Conservation (phyloP, 2,329 filamentous ascomycete species). For the Geoglossum cookeanum region DNA sequence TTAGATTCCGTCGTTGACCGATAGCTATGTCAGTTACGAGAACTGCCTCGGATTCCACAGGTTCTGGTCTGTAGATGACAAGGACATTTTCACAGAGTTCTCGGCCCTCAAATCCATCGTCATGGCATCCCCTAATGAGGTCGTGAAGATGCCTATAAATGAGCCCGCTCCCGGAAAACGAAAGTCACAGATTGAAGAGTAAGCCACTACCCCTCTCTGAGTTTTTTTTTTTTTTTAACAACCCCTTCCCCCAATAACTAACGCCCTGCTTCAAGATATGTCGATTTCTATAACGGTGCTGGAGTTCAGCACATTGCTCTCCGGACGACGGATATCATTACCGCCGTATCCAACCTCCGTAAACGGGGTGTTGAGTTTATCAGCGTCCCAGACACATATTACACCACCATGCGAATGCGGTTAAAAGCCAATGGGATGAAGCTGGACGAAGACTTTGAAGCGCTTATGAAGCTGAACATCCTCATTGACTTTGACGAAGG, state of each 20-base stretch:
- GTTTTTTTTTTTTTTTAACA: too few relatives aligned
- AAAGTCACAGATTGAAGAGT: conserved; percentile 81
- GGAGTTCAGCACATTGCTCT: conserved; percentile 91
- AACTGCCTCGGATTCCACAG: conserved; percentile 79
- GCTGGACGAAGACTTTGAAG: conserved; percentile 63
- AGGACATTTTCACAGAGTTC: conserved; percentile 81
- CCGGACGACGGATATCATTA: conserved; percentile 61
- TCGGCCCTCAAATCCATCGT: conserved; percentile 76
- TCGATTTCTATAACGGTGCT: conserved; percentile 74
- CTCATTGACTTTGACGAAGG: conserved; percentile 89
- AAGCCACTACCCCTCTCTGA: too few relatives aligned
- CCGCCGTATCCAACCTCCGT: conserved; percentile 56
- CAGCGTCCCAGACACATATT: conserved; percentile 71
- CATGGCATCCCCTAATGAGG: conserved; percentile 68
- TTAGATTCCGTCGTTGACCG: too few relatives aligned
- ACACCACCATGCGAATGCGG: conserved; percentile 53
- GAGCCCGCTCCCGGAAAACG: conserved; percentile 82
- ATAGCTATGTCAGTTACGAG: conserved; percentile 45
- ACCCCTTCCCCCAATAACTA: too few relatives aligned
- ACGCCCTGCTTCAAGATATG: conserved; percentile 18
- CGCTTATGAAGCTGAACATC: conserved; percentile 60
- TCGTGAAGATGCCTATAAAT: conserved; percentile 97
- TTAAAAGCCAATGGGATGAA: conserved; percentile 41
- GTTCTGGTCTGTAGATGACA: conserved; percentile 94
- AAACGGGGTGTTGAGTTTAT: conserved; percentile 90